Base-by-base conservation (phyloP, 352 stramenopile genomes). In the Pythium diclinum region DNA sequence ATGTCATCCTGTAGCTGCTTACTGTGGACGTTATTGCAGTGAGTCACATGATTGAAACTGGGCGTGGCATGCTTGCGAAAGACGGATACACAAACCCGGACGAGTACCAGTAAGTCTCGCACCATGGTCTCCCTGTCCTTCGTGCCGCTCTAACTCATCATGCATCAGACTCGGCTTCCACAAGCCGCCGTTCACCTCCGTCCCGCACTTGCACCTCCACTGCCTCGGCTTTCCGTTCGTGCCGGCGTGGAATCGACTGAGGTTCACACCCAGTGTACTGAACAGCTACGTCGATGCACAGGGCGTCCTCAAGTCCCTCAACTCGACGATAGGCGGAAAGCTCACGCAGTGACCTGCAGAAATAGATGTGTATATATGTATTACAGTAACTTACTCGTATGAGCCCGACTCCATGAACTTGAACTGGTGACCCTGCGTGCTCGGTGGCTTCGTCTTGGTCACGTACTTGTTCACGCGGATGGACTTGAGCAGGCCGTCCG, bases 381-480 rank as follows among this genome's bases (percentile, higher is more conserved):
- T 51, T 56, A 62, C 47, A 58, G 47, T 61, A 61, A 68, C 14
- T 72, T 71, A 82, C 59, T 85, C 64, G 63, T 88, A 92, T 67
- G 75, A 74, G 52, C 85, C 85, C n/a, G 83, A 89, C 61, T 94
- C 85, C 58, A 94, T 92, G 71, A 86, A 94, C 67, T 91, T 91
- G 74, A 91, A 94, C 64, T 89, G 81, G 46, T 83, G 77, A 46
- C 77, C 79, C 65, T 94, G 85, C 36, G 83, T 92, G 65, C 81
- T 88, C 69, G 77, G 76, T 19, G 83, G 79, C 67, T 91, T 92
- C 58, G 73, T 82, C 75, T 91, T 91, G 54, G 85, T 80, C 55
- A 88, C 79, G 68, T 92, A 94, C 70, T 92, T 94, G 78, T 91
- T 91, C 13, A 92, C 80, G 48, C 81, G 77, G 56, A 94, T 89